phyloP scores from a whole-genome alignment of 1,284 basidiomycete genomes.

The Pulchroboletus neoregius region DNA sequence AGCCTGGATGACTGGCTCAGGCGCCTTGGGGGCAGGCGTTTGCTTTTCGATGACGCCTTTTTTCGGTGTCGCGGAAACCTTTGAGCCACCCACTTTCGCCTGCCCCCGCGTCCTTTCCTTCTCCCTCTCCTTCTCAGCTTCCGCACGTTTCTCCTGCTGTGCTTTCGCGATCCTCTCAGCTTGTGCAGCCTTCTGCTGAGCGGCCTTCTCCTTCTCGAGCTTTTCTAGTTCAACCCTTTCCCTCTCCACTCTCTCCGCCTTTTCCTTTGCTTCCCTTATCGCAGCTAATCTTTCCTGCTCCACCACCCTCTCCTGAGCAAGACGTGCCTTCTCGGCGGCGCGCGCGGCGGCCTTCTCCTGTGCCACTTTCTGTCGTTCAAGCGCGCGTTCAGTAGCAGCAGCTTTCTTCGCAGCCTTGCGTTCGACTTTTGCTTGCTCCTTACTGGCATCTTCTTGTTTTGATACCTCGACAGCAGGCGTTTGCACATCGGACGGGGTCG shows the following conservation, averaged over 20 bases:
- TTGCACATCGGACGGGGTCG: constrained; percentile 28
- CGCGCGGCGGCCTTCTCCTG: constrained; percentile 52
- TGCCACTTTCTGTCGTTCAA: constrained; percentile 49
- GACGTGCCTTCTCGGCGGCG: constrained; percentile 46
- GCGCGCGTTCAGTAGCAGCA: constrained; percentile 54
- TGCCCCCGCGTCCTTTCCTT: constrained; percentile 33
- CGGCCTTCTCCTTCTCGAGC: constrained; percentile 34
- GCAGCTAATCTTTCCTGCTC: constrained; percentile 40
- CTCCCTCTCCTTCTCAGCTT: constrained; percentile 33
- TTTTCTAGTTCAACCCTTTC: constrained; percentile 36
- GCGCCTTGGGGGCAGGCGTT: constrained; percentile 16
- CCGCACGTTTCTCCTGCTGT: constrained; percentile 32
- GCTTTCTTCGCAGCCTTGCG: constrained; percentile 60
- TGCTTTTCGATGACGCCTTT: constrained; percentile 24
- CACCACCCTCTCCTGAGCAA: constrained; percentile 39
- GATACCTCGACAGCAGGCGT: constrained; percentile 32
- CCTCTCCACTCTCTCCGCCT: constrained; percentile 39
- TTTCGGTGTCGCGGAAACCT: constrained; percentile 20
- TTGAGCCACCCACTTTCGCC: constrained; percentile 34
- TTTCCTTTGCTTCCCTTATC: constrained; percentile 40
- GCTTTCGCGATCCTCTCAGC: constrained; percentile 34
- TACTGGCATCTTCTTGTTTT: constrained; percentile 32
- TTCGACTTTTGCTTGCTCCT: constrained; percentile 51
- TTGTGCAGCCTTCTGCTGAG: constrained; percentile 33
- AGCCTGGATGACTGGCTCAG: constrained; percentile 48